Conservation (phyloP, 441 rosid genomes). For the Adansonia grandidieri region DNA sequence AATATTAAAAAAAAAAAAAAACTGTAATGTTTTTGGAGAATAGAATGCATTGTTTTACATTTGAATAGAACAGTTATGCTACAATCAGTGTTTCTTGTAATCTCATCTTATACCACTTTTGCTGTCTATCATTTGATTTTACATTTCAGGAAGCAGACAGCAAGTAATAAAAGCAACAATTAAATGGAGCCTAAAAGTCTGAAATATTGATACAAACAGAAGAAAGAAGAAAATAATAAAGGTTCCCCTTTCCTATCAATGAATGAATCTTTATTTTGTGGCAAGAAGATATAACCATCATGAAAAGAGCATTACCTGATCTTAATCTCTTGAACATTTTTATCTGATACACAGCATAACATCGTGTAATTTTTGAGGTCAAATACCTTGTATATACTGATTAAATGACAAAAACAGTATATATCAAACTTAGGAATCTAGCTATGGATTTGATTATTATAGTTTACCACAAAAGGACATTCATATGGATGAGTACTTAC, state of each 20-base stretch:
- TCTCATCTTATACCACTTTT: background rate
- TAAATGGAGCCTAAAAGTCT: background rate
- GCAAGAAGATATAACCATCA: background rate
- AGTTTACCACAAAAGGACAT: background rate
- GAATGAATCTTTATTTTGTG: background rate
- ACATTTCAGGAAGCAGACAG: background rate
- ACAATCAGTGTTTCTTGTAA: background rate
- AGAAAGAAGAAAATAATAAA: background rate
- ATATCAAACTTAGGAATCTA: background rate
- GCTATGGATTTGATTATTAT: background rate
- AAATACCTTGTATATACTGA: constrained; percentile 45
- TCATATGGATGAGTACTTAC: background rate
- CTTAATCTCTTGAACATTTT: constrained; percentile 64
- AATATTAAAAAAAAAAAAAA: no score
- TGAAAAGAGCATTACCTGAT: constrained; percentile 35
- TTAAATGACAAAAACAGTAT: background rate
- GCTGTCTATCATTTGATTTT: background rate
- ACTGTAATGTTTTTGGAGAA: no score
- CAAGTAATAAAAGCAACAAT: background rate
- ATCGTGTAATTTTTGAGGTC: constrained; percentile 65
- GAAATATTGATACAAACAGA: background rate
- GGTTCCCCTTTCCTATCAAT: background rate
- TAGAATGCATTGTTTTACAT: background rate
- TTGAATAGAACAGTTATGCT: background rate
- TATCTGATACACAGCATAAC: constrained; percentile 67